phyloP scores from a whole-genome alignment of 2,329 filamentous ascomycete species.

The Microdochium trichocladiopsis region DNA sequence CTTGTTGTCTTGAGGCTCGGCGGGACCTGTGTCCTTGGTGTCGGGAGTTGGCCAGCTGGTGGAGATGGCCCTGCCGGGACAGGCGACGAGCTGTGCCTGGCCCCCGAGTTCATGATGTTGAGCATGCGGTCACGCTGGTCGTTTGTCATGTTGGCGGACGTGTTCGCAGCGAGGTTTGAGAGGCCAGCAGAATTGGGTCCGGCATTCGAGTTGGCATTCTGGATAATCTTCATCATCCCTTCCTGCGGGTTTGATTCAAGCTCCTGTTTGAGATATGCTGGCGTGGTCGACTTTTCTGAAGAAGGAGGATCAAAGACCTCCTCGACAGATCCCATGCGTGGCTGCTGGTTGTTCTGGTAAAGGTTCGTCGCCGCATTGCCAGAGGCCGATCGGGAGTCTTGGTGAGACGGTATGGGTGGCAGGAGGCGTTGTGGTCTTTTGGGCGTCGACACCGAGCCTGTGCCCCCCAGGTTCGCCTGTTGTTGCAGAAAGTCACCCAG shows the following conservation, averaged over 20 bases:
- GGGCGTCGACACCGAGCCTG: conserved; percentile 30
- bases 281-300: conserved; percentile 35
- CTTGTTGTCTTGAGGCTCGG: neutral
- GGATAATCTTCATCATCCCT: conserved; percentile 59
- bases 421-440: conserved; percentile 48
- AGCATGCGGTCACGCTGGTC: conserved; percentile 54
- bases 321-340: conserved; percentile 48
- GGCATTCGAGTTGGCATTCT: conserved; percentile 52
- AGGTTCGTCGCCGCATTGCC: conserved; percentile 20
- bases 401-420: conserved; percentile 40
- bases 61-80: conserved; percentile 7
- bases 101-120: conserved; percentile 50
- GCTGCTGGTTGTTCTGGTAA: conserved; percentile 14
- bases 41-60: conserved; percentile 7
- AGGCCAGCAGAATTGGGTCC: conserved; percentile 34
- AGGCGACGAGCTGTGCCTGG: conserved; percentile 10
- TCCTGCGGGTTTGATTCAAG: conserved; percentile 51
- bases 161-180: conserved; percentile 49
- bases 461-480: conserved; percentile 25
- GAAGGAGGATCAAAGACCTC: conserved; percentile 51
- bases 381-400: conserved; percentile 20
- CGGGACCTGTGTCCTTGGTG: conserved; percentile 17
- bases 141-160: conserved; percentile 44
- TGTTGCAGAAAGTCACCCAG: conserved; percentile 51
- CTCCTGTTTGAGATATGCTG: conserved; percentile 46